Percentiles rank a stretch among this genome's conserved stretches.
Conservation (phyloP, 2,329 filamentous ascomycete species). For the Xylaria sp. region DNA sequence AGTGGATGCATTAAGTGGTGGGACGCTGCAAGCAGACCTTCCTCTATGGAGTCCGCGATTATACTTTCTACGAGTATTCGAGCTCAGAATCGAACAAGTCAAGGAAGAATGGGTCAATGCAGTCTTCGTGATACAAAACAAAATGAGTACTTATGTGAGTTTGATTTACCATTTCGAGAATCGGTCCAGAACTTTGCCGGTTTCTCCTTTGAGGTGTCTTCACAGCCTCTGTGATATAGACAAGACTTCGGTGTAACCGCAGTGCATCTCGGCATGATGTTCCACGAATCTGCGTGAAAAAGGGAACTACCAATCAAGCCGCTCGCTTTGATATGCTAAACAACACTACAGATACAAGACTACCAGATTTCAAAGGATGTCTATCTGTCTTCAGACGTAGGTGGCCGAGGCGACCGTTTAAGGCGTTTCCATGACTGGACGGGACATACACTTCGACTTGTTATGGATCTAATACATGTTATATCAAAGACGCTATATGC, state of each 20-base stretch:
- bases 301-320: background rate
- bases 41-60: conserved; percentile 25
- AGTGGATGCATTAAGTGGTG: conserved; percentile 30
- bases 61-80: conserved; percentile 30
- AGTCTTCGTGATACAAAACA: conserved; percentile 27
- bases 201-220: background rate
- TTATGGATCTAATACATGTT: conserved; percentile 25
- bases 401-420: conserved; percentile 24
- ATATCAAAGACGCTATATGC: conserved; percentile 22
- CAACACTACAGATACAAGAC: conserved; percentile 22
- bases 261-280: background rate
- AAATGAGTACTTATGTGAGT: conserved; percentile 27
- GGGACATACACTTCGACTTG: conserved; percentile 21
- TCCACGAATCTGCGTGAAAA: background rate
- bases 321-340: background rate
- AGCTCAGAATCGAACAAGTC: conserved; percentile 27
- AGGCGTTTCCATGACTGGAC: conserved; percentile 31
- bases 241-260: background rate
- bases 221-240: background rate
- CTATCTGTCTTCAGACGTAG: conserved; percentile 24
- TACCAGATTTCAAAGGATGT: conserved; percentile 26
- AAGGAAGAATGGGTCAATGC: conserved; percentile 36
- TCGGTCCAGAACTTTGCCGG: background rate
- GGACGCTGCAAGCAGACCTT: conserved; percentile 16
- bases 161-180: background rate